Base-by-base conservation (phyloP, 2,329 filamentous ascomycete genomes). In the Aureobasidium musti region DNA sequence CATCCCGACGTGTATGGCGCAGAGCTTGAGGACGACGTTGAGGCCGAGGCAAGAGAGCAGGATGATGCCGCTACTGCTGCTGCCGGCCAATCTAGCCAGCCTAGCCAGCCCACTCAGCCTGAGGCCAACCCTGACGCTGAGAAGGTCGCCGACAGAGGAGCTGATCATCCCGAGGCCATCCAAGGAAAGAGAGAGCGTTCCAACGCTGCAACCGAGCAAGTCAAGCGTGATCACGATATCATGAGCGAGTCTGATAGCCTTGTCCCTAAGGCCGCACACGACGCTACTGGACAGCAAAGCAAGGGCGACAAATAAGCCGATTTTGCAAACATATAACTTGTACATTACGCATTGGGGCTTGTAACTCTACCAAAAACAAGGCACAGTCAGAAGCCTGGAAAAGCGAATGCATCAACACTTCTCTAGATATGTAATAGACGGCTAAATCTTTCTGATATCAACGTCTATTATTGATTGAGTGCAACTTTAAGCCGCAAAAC, bases 1-100 rank as follows among this genome's bases (percentile, higher is more conserved):
- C 91, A 97, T 78, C 95, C 95, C 23, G 95, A 98, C 50, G 84
- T 97, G 68, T 99, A 99, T 79, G 93, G 92, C 68, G 86, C 90
- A 50, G 94, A 98, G 77, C 83, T 97, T 21, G 90, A 92, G 56
- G 92, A 96, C 60, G 86, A 87, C 17, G 50, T 64, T 10, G 66
- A 61, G 54, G 66, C 28, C 67, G 60, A 65, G 69, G 21, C 68
- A 67, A 53, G 65, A 45, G 54, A 47, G 37, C 54, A 61, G 19
- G 50, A 57, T 45, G 50, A 39, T 23, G 47, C 57, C 45, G 43
- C 52, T 23, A 14, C 43, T 14, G 41, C 53, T 26, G n/a, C 41
- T 17, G n/a, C n/a, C n/a, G n/a, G n/a, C n/a, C n/a, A n/a, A n/a
- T n/a, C n/a, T n/a, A n/a, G n/a, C n/a, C 52, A 60, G 28, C 53